Base-by-base conservation (phyloP, 352 stramenopile genomes). In the Pythium phragmitis region DNA sequence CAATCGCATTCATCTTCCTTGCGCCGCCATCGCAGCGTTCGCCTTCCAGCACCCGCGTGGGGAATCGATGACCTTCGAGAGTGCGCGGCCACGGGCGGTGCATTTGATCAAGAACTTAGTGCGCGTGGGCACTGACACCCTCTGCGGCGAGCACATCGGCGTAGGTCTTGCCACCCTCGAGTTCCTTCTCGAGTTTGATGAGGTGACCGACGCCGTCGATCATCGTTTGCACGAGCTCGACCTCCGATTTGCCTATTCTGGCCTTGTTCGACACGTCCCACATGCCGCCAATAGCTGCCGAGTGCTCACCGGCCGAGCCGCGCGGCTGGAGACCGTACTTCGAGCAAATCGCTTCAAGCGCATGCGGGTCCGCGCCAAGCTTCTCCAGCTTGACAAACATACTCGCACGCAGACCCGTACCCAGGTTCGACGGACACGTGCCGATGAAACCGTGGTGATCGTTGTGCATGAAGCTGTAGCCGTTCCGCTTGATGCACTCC, bases 251-350 rank as follows among this genome's bases (percentile, higher is more conserved):
- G 59, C 87, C 90, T 55, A 97, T 88, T 49, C 88, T 82, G 52
- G 88, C 78, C 66, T 89, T 94, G 69, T 93, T 93, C 17, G 88
- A 96, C 41, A 97, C 90, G 51, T 96, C 88, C 47, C 91, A 89
- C 60, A 91, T 91, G 41, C 92, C 89, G 23, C 86, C 89, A 12
- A 46, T 19, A 4, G 82, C 66, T 16, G 85, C 77, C 13, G 85
- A 94, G 70, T 96, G 89, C 64, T 97, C 87, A 41, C 89, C 89
- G 30, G 82, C 81, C 26, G 82, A 91, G 28, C 88, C 89, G 42
- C 88, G 82, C 30, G 88, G 79, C 70, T 96, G 87, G 14, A 96
- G 74, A 8, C 87, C 83, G 16, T 87, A 46, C 39, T 46, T 46
- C 13, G 39, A 91, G 72, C 48, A 60, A 19, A 13, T 17, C 17